These are phyloP conservation scores for Geranium incanum DNA, from an alignment of 441 rosid species.

Conservation along the genomic window DNA sequence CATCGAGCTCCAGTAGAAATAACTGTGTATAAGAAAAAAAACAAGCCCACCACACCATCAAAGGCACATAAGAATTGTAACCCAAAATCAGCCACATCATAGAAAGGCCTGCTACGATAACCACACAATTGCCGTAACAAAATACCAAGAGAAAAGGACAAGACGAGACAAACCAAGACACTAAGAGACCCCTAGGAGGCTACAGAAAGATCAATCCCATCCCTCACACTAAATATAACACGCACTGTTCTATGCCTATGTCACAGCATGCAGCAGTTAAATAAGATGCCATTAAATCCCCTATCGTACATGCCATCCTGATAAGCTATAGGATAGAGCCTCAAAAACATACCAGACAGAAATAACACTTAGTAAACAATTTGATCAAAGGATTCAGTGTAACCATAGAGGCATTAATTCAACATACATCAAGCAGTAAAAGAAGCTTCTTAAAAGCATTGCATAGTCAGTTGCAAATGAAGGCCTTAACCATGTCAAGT, in stretches of 20 bases:
- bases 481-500: slow-evolving; percentile 45
- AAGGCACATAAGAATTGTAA: slow-evolving; percentile 27
- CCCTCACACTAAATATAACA: not conserved
- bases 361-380: slow-evolving; percentile 22
- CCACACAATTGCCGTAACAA: slow-evolving; percentile 13
- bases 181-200: too few relatives aligned
- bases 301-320: slow-evolving; percentile 5
- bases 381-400: slow-evolving; percentile 23
- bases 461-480: slow-evolving; percentile 43
- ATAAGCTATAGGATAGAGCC: not conserved
- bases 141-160: slow-evolving; percentile 9
- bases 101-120: slow-evolving; percentile 15
- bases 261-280: not conserved
- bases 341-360: slow-evolving; percentile 13
- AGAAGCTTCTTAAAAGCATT: slow-evolving; percentile 50
- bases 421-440: slow-evolving; percentile 57
- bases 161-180: not conserved
- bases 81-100: slow-evolving; percentile 25
- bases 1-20: slow-evolving; percentile 38
- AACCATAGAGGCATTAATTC: slow-evolving; percentile 37
- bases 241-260: not conserved
- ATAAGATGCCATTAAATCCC: not conserved
- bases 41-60: slow-evolving; percentile 39
- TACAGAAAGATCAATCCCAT: not conserved
- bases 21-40: slow-evolving; percentile 40